A percentile compares a stretch with the other conserved stretches of the same genome.
Evolutionary conservation across 768 basidiomycete species (phyloP).

Genomic region (Suillus variegatus): DNA sequence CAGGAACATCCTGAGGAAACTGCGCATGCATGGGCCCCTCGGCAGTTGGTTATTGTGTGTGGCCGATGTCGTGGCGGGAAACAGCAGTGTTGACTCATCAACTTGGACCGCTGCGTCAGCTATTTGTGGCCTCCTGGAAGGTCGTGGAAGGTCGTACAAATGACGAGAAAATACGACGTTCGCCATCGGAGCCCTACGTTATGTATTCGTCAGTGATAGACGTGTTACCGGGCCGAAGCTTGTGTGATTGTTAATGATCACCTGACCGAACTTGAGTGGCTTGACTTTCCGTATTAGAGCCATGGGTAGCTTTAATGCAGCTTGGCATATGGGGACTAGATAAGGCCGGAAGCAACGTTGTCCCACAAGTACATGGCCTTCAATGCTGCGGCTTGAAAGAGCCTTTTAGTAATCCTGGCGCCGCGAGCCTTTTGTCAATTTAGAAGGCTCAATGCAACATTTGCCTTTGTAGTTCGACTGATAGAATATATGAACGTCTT

Average conservation of each 20-base stretch:
- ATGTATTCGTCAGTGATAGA: neutral
- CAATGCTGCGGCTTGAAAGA: neutral
- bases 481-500: neutral
- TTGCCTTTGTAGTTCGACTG: neutral
- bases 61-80: neutral
- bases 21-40: neutral
- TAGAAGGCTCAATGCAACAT: neutral
- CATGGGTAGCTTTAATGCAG: neutral
- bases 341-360: neutral
- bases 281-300: neutral
- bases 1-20: slow-evolving; percentile 2
- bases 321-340: neutral
- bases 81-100: slow-evolving; percentile 1
- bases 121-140: slow-evolving; percentile 7
- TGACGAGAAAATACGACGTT: neutral
- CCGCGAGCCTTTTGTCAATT: neutral
- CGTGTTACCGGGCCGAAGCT: neutral
- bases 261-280: neutral
- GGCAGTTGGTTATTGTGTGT: slow-evolving; percentile 8
- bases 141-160: slow-evolving; percentile 8
- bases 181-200: no score
- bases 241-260: neutral
- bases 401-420: neutral
- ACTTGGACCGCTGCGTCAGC: slow-evolving; percentile 8
- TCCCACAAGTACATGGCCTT: no score